Base-by-base conservation (phyloP, 352 stramenopile species). In the Pythium dissotocum region DNA sequence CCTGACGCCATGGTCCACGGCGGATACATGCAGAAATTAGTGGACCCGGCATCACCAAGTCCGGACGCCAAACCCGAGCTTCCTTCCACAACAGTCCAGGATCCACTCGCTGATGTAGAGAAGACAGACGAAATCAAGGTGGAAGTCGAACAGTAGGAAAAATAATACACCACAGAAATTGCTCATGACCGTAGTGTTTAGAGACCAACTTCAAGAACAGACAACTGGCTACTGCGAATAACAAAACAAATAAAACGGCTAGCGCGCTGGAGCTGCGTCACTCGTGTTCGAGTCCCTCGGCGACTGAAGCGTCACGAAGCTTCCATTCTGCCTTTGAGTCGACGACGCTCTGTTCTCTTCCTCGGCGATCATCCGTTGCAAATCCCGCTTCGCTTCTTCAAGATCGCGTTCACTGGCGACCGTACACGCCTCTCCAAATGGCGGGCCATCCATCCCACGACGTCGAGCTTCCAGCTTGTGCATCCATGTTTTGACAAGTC, bases 341-440 rank as follows among this genome's bases (percentile, higher is more conserved):
- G 40, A 44, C 36, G 12, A 12, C 7, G 36, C 36, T 44, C 36
- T 44, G 36, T 7, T 16, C 14, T 65, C 42, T 48, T 65, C 59
- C 24, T 36, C 46, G 9, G 32, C 46, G 3, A 40, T 13, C 59
- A 65, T 58, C 18, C 1, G 30, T 7, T 51, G 59, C 49, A 65
- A 26, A 12, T 65, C 59, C 3, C 18, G 46, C 38, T 65, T 65
- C 16, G 28, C 18, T 21, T 65, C 48, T 16, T 65, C 59, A 2
- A 65, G 32, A 18, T 65, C 59, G 2, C 36, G 21, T 12, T 65
- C 59, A 26, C 59, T 65, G 14, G 59, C 48, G 2, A 65, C 48
- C 38, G 59, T 65, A 18, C 32, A 5, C 18, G 18, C 26, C 3
- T 58, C 59, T 26, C 18, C 44, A 9, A 6, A 57, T 2, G 18